Evolutionary conservation across 257 asterid species (phyloP), one percentile per base, ranked within the genome.

Genomic region (Dorcoceras hygrometricum): DNA sequence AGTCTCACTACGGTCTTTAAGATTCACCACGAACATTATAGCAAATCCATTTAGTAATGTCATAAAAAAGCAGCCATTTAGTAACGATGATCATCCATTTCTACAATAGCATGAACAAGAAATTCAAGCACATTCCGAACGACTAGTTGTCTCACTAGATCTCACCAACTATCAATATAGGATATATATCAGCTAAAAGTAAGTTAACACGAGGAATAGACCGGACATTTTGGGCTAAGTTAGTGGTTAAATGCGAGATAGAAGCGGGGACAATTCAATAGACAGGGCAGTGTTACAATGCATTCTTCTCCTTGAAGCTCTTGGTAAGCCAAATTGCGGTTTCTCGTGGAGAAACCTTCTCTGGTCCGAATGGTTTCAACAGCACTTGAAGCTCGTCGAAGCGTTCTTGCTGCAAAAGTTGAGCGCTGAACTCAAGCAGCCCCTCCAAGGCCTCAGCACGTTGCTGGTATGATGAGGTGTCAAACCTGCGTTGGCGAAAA

Each of bases 381-480:
- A 90, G 79, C 64, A 94, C 96, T 1, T 85, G 76, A 19, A 94
- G 98, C 81, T 94, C 99, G 16, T 80, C 96, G 11, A 90, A 62
- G 22, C 99, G 83, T 19, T 87, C 92, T 63, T 94, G 97, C 85
- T 84, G 96, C 80, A 94, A 39, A 0, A 94, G 79, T 27, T 83
- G 86, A 0, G 98, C 99, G 9, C 99, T 94, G 63, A 94, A 88
- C 95, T 94, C 99, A 4, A 94, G 93, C 43, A 94, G 70, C 57
- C 99, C 99, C 69, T 94, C 99, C 70, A 94, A 73, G 32, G 99
- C 99, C 53, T 94, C 99, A 0, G 99, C 96, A 0, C 99, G 83
- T 71, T 94, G 97, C 87, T 87, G 91, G 82, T 77, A 87, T 9
- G 96, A 90, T 8, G 92, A 81, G 5, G 96, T 85, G 59, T 90